Evolutionary conservation across 768 basidiomycete species (phyloP).

Genomic region (Amanita pallidorosea): DNA sequence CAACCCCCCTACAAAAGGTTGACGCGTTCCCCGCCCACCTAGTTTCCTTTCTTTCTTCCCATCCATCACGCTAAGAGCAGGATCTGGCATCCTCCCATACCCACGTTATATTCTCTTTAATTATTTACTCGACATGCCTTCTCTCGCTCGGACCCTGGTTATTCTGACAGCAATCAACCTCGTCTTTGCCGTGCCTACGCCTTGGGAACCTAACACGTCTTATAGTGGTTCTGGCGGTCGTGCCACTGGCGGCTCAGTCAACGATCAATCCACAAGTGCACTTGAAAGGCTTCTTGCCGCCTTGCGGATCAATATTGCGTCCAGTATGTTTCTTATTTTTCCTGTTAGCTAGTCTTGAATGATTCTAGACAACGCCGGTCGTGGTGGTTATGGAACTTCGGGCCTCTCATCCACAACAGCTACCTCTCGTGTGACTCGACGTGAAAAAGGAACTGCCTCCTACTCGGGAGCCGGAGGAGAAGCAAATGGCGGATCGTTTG

Average conservation of each 20-base stretch:
- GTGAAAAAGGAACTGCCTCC: neutral
- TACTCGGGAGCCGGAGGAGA: conserved; percentile 18
- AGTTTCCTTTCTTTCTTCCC: conserved; percentile 9
- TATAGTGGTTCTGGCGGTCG: conserved; percentile 23
- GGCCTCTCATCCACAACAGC: conserved; percentile 13
- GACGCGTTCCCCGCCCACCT: neutral
- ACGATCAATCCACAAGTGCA: neutral
- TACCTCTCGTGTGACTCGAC: neutral
- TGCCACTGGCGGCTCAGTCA: conserved; percentile 22
- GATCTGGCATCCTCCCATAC: conserved; percentile 13
- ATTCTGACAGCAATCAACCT: conserved; percentile 5
- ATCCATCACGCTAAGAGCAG: conserved; percentile 7
- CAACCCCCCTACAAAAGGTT: conserved; percentile 3
- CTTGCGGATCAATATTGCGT: neutral
- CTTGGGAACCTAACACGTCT: conserved; percentile 15
- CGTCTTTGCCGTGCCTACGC: conserved; percentile 13
- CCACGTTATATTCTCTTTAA: conserved; percentile 8
- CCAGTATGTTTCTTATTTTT: conserved; percentile 6
- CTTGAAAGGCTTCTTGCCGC: conserved; percentile 7
- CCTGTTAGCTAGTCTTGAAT: neutral
- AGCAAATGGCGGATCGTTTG: conserved; percentile 24
- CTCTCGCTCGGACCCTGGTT: conserved; percentile 10
- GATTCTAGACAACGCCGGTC: conserved; percentile 15
- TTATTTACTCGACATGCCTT: conserved; percentile 16
- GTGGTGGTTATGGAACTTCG: conserved; percentile 22